Evolutionary conservation across 345 rosid species (phyloP), one percentile per base, ranked within the genome.

Genomic region (Erysimum cheiranthoides): DNA sequence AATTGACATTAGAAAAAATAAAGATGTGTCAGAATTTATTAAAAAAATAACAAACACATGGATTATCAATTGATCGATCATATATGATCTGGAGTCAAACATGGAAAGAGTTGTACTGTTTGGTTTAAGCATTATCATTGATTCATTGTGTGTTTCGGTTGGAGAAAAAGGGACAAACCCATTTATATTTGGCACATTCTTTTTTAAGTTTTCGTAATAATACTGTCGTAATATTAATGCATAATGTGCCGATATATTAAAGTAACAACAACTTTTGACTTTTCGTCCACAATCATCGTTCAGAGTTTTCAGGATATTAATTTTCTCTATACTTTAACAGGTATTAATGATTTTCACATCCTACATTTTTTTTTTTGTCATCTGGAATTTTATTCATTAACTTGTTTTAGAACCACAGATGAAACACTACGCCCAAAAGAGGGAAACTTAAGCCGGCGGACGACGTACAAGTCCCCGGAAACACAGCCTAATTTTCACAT

Each of bases 21-120:
- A 40, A 46, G 11, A 43, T n/a, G 59, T 57, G 66, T 57, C 50
- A 57, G 71, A 39, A 56, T 4, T 47, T 6, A 34, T 10, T 6
- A 47, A 9, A 63, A 64, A 34, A 17, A 25, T 34, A 14, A 5
- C 3, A 27, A 39, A 51, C 25, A 25, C 2, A 67, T 58, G 53
- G 45, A 25, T 47, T 10, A 75, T 30, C 34, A 49, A 27, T 34
- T 36, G 49, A 56, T 8, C 40, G 49, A 56, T 8, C 40, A 65
- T 49, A 65, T 49, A 31, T 39, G 25, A 67, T 58, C 8, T 18
- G 56, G 70, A 68, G 73, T 68, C 62, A 75, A 68, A 75, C 62
- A 68, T 75, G 54, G 54, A 68, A 59, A 60, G 43, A 39, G 46
- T 57, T 39, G 68, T 75, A 60, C 67, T 50, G 21, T 50, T 51